Conservation (phyloP, 441 rosid species). For the Bocquillonia castaneifolia region DNA sequence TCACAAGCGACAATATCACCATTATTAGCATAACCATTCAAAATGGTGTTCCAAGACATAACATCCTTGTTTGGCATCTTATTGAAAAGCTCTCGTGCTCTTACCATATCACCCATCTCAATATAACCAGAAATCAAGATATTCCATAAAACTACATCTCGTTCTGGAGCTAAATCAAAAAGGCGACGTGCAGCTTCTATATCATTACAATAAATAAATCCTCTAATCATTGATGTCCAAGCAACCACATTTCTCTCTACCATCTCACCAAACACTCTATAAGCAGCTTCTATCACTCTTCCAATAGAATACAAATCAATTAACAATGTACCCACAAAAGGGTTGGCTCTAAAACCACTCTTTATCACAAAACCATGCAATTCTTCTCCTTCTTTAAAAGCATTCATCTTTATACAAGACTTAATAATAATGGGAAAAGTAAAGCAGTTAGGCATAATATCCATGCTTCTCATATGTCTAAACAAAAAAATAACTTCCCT, state of each 20-base stretch:
- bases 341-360: slow-evolving; percentile 46
- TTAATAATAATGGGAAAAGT: slow-evolving; percentile 55
- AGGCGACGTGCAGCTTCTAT: slow-evolving; percentile 42
- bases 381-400: slow-evolving; percentile 45
- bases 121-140: slow-evolving; percentile 60
- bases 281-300: slow-evolving; percentile 36
- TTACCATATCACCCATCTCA: slow-evolving; percentile 42
- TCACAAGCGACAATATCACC: slow-evolving; percentile 43
- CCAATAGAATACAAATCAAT: slow-evolving; percentile 57
- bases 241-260: slow-evolving; percentile 57
- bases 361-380: slow-evolving; percentile 53
- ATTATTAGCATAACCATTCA: slow-evolving; percentile 45
- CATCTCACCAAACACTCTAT: slow-evolving; percentile 54
- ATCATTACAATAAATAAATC: slow-evolving; percentile 42
- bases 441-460: slow-evolving; percentile 45
- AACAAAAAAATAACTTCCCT: slow-evolving; percentile 41
- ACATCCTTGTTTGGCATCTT: slow-evolving; percentile 50
- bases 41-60: slow-evolving; percentile 65
- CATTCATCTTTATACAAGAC: slow-evolving; percentile 41
- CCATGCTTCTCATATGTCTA: slow-evolving; percentile 39
- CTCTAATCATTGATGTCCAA: slow-evolving; percentile 60
- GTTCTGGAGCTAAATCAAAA: slow-evolving; percentile 59
- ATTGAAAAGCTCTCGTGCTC: slow-evolving; percentile 55
- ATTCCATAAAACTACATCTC: slow-evolving; percentile 65
- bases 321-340: slow-evolving; percentile 46